A percentile compares a stretch with the other conserved stretches of the same genome.
These are phyloP conservation scores for Pouteria glomerata DNA, from an alignment of 148 eudicot genomes.

Conservation along the genomic window DNA sequence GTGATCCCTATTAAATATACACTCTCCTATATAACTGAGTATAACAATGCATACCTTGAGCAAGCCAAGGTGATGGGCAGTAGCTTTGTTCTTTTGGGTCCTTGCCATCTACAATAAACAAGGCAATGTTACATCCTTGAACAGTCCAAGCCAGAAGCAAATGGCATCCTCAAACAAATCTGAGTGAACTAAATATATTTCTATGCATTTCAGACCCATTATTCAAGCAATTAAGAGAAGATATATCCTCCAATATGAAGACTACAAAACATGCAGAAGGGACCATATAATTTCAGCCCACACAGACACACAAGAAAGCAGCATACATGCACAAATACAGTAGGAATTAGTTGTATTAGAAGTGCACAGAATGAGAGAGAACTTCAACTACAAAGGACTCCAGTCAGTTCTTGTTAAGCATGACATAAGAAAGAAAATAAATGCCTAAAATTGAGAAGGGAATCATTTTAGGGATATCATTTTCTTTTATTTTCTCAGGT, in stretches of 20 bases:
- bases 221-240: not conserved
- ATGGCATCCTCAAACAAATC: not conserved
- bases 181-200: not conserved
- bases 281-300: not conserved
- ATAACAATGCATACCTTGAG: conserved; percentile 54
- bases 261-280: not conserved
- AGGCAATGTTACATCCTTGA: not conserved
- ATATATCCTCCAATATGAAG: not conserved
- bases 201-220: not conserved
- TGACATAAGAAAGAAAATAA: not conserved
- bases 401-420: not conserved
- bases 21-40: not conserved
- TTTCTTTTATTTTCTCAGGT: not conserved
- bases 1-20: not conserved
- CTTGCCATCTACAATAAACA: conserved; percentile 74
- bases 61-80: conserved; percentile 94
- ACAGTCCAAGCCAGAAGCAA: not conserved
- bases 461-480: not conserved
- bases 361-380: not conserved
- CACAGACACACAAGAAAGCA: not conserved
- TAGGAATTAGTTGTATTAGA: not conserved
- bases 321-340: not conserved
- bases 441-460: not conserved
- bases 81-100: conserved; percentile 98
- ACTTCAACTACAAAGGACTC: not conserved